Percentiles rank a stretch among this genome's conserved stretches.
Conservation (phyloP, 805 yeast species). For the Lachancea dasiensis region DNA sequence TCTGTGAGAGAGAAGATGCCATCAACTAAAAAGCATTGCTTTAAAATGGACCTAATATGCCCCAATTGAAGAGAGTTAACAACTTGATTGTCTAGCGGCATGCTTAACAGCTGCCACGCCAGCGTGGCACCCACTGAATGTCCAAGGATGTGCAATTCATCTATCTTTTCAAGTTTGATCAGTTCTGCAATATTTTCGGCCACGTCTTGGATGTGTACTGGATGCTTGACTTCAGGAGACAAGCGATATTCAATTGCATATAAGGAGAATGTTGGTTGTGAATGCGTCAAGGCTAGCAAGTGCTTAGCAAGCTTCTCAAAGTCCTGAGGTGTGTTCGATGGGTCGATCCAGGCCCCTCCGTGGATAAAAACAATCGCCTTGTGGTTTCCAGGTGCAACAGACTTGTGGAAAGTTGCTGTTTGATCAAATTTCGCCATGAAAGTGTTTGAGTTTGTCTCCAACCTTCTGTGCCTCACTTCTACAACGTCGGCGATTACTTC, state of each 20-base stretch:
- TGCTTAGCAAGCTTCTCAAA: constrained; percentile 33
- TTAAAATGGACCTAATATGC: constrained; percentile 15
- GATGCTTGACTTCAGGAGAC: constrained; percentile 57
- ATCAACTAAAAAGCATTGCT: constrained; percentile 43
- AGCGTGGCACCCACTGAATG: constrained; percentile 81
- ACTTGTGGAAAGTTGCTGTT: constrained; percentile 13
- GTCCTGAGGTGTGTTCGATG: constrained; percentile 53
- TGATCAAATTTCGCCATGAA: constrained; percentile 10
- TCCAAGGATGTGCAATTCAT: constrained; percentile 43
- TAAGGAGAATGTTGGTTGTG: constrained; percentile 7
- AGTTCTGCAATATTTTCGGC: constrained; percentile 35
- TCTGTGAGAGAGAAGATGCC: constrained; percentile 59
- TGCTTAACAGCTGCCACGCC: constrained; percentile 41
- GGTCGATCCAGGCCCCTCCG: constrained; percentile 89
- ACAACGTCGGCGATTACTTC: too few species aligned
- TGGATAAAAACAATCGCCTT: constrained; percentile 54
- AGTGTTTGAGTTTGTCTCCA: too few species aligned
- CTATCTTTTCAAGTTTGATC: constrained; percentile 20
- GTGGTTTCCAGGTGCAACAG: neutral
- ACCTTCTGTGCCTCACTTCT: too few species aligned
- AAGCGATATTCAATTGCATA: constrained; percentile 56
- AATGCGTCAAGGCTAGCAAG: constrained; percentile 16
- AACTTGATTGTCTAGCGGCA: constrained; percentile 17
- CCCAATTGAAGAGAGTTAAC: constrained; percentile 3
- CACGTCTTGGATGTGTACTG: constrained; percentile 55